A percentile compares a stretch with the other conserved stretches of the same genome.
These are phyloP conservation scores for Trebouxia sp. DNA, from an alignment of 139 green algal species.

Conservation along the genomic window DNA sequence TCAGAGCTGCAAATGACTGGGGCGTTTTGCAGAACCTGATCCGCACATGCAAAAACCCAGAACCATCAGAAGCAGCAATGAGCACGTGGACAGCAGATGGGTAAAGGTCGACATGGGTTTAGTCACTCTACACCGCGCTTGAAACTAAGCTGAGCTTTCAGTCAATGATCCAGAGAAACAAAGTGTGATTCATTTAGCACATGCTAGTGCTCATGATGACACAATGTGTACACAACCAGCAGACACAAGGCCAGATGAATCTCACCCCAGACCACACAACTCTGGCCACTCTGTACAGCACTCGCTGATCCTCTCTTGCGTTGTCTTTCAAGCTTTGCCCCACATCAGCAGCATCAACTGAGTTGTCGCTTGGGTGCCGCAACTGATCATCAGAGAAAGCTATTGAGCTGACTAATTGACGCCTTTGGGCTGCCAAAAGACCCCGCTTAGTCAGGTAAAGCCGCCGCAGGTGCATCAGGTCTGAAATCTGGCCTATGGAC, in stretches of 20 bases:
- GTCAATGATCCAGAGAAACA: too few relatives aligned
- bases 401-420: neutral
- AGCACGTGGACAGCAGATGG: too few relatives aligned
- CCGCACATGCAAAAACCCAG: too few relatives aligned
- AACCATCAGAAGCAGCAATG: too few relatives aligned
- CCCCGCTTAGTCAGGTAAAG: neutral
- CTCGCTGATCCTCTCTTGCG: neutral
- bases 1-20: too few relatives aligned
- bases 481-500: neutral
- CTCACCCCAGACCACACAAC: neutral
- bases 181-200: too few relatives aligned
- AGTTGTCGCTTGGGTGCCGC: neutral
- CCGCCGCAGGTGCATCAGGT: neutral
- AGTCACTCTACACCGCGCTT: too few relatives aligned
- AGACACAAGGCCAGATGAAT: too few relatives aligned
- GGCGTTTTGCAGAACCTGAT: too few relatives aligned
- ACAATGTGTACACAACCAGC: neutral
- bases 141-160: too few relatives aligned
- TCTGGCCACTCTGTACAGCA: conserved; percentile 4
- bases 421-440: neutral
- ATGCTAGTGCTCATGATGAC: too few relatives aligned
- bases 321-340: neutral
- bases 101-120: too few relatives aligned
- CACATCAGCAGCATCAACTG: neutral
- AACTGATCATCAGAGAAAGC: neutral